Conservation (phyloP, 306 rosid species). For the Corylus heterophylla region DNA sequence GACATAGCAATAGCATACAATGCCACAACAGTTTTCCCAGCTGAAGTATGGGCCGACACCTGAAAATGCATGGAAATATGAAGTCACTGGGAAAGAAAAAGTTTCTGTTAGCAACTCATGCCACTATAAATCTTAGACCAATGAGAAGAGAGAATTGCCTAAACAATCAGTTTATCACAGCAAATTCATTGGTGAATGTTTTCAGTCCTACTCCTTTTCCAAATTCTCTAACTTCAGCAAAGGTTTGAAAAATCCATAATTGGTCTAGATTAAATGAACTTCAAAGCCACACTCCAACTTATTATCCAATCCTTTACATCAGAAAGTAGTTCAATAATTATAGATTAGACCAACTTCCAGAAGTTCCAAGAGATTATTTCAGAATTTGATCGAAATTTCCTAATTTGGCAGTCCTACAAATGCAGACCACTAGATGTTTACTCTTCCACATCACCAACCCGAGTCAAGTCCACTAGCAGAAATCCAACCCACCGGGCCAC, state of each 20-base stretch:
- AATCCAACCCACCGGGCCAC: background rate
- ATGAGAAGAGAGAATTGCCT: background rate
- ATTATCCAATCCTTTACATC: background rate
- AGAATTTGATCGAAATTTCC: background rate
- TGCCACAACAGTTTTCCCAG: constrained; percentile 94
- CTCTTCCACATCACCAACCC: background rate
- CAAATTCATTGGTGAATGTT: background rate
- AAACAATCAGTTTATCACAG: background rate
- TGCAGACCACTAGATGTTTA: background rate
- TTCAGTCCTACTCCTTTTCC: background rate
- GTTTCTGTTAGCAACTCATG: background rate
- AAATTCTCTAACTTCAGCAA: background rate
- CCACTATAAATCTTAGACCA: background rate
- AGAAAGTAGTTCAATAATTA: background rate
- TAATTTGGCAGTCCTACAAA: background rate
- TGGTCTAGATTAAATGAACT: background rate
- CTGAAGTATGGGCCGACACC: constrained; percentile 99
- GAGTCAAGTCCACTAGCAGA: background rate
- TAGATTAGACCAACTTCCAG: background rate
- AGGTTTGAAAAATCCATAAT: background rate
- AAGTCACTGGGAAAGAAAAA: background rate
- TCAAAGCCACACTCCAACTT: background rate
- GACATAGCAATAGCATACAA: constrained; percentile 95
- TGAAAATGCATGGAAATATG: constrained; percentile 14
- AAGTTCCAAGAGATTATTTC: background rate